These are phyloP conservation scores for Malassezia brasiliensis DNA, from an alignment of 1,284 basidiomycete genomes.

Conservation along the genomic window DNA sequence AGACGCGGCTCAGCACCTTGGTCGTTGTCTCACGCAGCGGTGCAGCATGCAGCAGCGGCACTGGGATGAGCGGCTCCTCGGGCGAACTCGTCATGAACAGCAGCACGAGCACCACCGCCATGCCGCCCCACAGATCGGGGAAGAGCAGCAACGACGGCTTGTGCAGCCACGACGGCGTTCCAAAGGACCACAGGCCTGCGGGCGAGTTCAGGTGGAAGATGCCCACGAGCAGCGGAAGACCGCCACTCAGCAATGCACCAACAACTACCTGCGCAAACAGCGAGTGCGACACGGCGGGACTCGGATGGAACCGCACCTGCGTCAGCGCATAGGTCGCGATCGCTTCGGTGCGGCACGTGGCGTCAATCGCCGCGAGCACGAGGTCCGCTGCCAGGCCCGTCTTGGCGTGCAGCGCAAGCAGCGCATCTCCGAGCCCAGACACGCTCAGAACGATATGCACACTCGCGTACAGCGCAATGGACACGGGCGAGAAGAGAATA, in stretches of 20 bases:
- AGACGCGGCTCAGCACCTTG: not conserved
- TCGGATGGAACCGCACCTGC: slow-evolving; percentile 21
- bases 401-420: slow-evolving; percentile 16
- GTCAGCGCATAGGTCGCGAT: slow-evolving; percentile 28
- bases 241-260: slow-evolving; percentile 29
- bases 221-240: slow-evolving; percentile 28
- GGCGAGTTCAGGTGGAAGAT: slow-evolving; percentile 29
- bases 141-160: slow-evolving; percentile 20
- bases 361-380: slow-evolving; percentile 25
- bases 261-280: slow-evolving; percentile 27
- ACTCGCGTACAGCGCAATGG: slow-evolving; percentile 27
- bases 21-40: not conserved
- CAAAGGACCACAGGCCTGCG: slow-evolving; percentile 24
- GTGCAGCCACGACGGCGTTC: slow-evolving; percentile 25
- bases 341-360: slow-evolving; percentile 30
- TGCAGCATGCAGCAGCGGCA: not conserved
- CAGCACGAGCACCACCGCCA: slow-evolving; percentile 17
- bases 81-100: slow-evolving; percentile 8
- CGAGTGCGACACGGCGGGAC: slow-evolving; percentile 20
- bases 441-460: slow-evolving; percentile 20
- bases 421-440: slow-evolving; percentile 12
- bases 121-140: slow-evolving; percentile 24
- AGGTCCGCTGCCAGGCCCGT: slow-evolving; percentile 16
- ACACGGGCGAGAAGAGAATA: slow-evolving; percentile 21
- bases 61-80: not conserved